Evolutionary conservation across 305 asterid species (phyloP).

Genomic region (Rubia balearica): DNA sequence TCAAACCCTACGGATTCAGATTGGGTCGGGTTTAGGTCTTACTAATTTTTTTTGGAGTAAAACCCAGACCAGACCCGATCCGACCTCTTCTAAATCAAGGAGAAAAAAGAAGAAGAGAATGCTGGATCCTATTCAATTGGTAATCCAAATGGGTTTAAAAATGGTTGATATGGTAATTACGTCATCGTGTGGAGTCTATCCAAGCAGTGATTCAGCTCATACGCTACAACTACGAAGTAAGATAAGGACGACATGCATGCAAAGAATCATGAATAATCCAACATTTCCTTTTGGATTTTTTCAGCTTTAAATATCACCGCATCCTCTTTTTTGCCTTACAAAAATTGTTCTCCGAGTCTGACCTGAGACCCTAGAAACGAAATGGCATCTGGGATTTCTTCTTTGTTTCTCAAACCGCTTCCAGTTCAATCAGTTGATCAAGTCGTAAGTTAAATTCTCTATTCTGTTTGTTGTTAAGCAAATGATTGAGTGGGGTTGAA

Average conservation of each 20-base stretch:
- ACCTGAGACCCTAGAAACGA: neutral
- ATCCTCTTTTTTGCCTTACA: neutral
- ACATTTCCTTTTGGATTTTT: no score
- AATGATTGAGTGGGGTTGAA: neutral
- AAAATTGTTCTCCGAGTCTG: no score
- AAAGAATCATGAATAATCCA: no score
- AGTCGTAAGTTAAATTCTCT: constrained; percentile 27
- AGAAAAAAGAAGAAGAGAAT: no score
- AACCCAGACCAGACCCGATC: no score
- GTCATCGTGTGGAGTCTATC: neutral
- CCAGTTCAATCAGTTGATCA: constrained; percentile 21
- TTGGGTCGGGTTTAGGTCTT: no score
- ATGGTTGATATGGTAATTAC: neutral
- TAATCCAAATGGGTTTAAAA: no score
- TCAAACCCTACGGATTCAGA: no score
- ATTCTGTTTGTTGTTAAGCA: neutral
- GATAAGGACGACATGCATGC: no score
- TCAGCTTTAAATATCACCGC: neutral
- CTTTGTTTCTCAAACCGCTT: constrained; percentile 37
- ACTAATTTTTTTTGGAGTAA: no score
- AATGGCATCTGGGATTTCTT: constrained; percentile 28
- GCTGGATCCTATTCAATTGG: no score
- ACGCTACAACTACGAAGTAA: neutral
- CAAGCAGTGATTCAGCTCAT: neutral
- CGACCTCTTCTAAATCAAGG: no score